phyloP scores from a whole-genome alignment of 2,329 filamentous ascomycete species.

The Clonostachys rosea region DNA sequence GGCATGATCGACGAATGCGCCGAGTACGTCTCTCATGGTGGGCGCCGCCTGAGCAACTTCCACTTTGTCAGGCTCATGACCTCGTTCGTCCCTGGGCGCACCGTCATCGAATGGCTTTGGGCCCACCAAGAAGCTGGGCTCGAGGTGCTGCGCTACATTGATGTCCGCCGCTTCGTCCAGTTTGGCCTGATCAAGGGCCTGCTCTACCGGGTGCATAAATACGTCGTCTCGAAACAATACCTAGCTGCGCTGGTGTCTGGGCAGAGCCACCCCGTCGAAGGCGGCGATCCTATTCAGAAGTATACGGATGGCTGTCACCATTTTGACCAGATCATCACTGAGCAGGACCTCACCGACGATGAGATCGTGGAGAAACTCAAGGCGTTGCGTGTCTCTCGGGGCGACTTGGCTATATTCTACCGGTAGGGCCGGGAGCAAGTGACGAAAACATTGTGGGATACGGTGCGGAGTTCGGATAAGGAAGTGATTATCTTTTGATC shows the following conservation, averaged over 20 bases:
- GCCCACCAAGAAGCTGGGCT: slow-evolving; percentile 63
- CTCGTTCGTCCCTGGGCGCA: slow-evolving; percentile 75
- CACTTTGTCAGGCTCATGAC: slow-evolving; percentile 80
- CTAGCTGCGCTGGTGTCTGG: slow-evolving; percentile 51
- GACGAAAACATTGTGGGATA: slow-evolving; percentile 1
- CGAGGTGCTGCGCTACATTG: slow-evolving; percentile 68
- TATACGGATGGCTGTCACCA: slow-evolving; percentile 73
- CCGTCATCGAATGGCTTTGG: slow-evolving; percentile 83
- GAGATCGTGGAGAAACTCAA: slow-evolving; percentile 67
- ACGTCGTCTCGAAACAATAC: slow-evolving; percentile 67
- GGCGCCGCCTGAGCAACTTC: slow-evolving; percentile 47
- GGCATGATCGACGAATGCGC: slow-evolving; percentile 83
- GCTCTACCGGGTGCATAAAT: slow-evolving; percentile 89
- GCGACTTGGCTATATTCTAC: slow-evolving; percentile 51
- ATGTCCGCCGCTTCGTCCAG: slow-evolving; percentile 87
- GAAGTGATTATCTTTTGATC: too few species aligned
- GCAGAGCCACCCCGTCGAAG: slow-evolving; percentile 32
- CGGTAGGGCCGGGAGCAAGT: slow-evolving; percentile 21
- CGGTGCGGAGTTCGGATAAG: background rate
- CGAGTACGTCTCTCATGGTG: slow-evolving; percentile 64
- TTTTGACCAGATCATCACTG: slow-evolving; percentile 80
- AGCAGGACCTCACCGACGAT: slow-evolving; percentile 64
- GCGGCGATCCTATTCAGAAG: slow-evolving; percentile 50
- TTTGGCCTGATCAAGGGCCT: slow-evolving; percentile 96
- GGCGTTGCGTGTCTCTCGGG: slow-evolving; percentile 44